Base-by-base conservation (phyloP, 164 flowering plant species). In the Stephania cephalantha region DNA sequence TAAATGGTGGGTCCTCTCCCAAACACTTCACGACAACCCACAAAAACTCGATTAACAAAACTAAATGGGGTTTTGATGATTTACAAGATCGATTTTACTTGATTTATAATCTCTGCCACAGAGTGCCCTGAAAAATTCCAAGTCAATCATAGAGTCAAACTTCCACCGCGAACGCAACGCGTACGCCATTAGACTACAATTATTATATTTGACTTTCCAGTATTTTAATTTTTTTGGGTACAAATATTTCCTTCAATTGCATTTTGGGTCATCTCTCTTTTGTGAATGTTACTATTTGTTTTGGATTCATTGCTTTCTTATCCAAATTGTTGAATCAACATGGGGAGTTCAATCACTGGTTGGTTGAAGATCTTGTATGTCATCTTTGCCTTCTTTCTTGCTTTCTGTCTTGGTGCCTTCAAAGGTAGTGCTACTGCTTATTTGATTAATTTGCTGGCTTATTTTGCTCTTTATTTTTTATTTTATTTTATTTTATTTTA, bases 391-490 rank as follows among this genome's bases (percentile, higher is more conserved):
- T 94, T 94, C 82, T 82, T 84, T 73, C 78, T 88, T 78, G 97
- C 93, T 66, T 81, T 94, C 73, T 75, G 82, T 71, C 81, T 92
- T 31, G 98, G 98, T 25, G 92, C 89, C 74, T 75, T 94, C 69
- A 94, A 94, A 90, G 95, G 98, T 87, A 66, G 3, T 45, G 71
- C 63, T 45, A 7, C 22, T 48, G 3, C 46, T 63, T 30, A 7
- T 8, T 10, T 12, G 44, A 12, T 73, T 29, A 25, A 3, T 65
- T 20, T 63, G 17, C 11, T 13, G 20, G 11, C n/a, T 42, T 63
- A 2, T 61, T 69, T 75, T 69, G 18, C 17, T 15, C 22, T 7
- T 35, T 10, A n/a, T n/a, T 45, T 29, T 72, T 75, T 64, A 58
- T 70, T 9, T 72, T 55, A 25, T 44, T 63, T 22, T 70, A 44